Evolutionary conservation across 2,329 filamentous ascomycete species (phyloP), one percentile per base, ranked within the genome.

Genomic region (Neonectria sp.): DNA sequence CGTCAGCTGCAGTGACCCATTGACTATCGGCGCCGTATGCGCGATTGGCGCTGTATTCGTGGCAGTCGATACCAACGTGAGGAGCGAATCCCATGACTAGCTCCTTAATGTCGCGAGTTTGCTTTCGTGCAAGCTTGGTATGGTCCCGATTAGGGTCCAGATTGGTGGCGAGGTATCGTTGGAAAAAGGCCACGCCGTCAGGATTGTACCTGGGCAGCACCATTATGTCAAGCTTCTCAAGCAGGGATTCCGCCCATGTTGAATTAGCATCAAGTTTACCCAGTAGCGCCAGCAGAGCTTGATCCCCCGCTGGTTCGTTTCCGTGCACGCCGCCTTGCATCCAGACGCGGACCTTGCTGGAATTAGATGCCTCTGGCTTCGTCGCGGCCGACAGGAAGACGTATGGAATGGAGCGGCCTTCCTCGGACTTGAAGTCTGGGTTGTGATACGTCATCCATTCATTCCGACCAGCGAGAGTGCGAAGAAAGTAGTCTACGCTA

Each of bases 101-200:
- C 3, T 71, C 56, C 45, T 78, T 78, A n/a, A 78, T 76, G 4
- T 73, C 63, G 1, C 73, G 72, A 0, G 75, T 73, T 29, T 78
- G 76, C 1, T 74, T 62, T 4, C 70, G 66, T 4, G 71, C 58
- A 15, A 77, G 74, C 17, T 76, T 75, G 8, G 74, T 76, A 31
- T 77, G 75, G 7, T 78, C 76, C 29, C 76, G 67, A 48, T 78
- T 78, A 1, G 76, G 75, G 11, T 78, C 76, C 1, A 76, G 68
- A 6, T 73, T 74, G 2, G 69, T 74, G 1, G 75, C 76, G 0
- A 78, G 69, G 17, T 73, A 63, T 1, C 75, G 71, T 46, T 78
- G 76, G 58, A 78, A 78, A 35, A 75, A 76, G 0, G 72, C 67
- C 0, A 78, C 75, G 6, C 76, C 76, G 15, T 78, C 76, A 0